Percentiles rank a stretch among this genome's conserved stretches.
Evolutionary conservation across 2,329 filamentous ascomycete species (phyloP).

Genomic region (Rhinocladiella mackenziei): DNA sequence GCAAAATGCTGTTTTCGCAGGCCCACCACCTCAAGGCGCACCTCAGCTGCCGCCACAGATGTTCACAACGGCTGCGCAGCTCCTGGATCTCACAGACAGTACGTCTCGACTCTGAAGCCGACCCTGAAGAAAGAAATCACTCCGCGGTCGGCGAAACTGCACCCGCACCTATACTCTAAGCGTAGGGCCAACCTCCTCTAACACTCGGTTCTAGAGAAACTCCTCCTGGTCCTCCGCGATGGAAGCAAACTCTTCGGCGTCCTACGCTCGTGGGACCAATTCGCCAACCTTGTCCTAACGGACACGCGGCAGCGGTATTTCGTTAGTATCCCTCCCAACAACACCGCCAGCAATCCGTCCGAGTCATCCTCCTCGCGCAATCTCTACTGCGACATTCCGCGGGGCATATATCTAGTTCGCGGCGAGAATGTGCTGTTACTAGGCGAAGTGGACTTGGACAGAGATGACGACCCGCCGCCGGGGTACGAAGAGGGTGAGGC

Average conservation of each 20-base stretch:
- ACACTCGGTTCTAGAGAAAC: slow-evolving; percentile 76
- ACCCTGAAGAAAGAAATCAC: neutral
- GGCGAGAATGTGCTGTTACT: slow-evolving; percentile 96
- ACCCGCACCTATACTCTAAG: too few species aligned
- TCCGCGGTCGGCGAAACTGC: too few species aligned
- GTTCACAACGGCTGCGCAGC: slow-evolving; percentile 95
- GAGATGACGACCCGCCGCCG: slow-evolving; percentile 78
- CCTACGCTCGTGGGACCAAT: slow-evolving; percentile 94
- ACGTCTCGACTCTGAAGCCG: slow-evolving; percentile 39
- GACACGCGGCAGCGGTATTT: slow-evolving; percentile 88
- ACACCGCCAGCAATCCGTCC: neutral
- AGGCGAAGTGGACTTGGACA: slow-evolving; percentile 94
- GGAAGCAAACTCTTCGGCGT: slow-evolving; percentile 92
- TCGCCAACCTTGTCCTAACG: slow-evolving; percentile 92
- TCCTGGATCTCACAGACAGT: slow-evolving; percentile 97
- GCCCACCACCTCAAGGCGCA: slow-evolving; percentile 36
- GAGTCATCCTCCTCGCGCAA: slow-evolving; percentile 41
- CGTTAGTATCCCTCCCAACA: slow-evolving; percentile 32
- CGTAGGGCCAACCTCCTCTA: too few species aligned
- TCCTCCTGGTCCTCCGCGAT: slow-evolving; percentile 85
- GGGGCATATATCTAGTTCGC: slow-evolving; percentile 85
- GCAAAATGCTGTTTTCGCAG: slow-evolving; percentile 22
- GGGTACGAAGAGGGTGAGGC: slow-evolving; percentile 65
- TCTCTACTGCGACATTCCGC: slow-evolving; percentile 77
- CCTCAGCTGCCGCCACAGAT: slow-evolving; percentile 70